These are phyloP conservation scores for Oryza longistaminata DNA, from an alignment of 176 grass and related monocot species.

Conservation along the genomic window DNA sequence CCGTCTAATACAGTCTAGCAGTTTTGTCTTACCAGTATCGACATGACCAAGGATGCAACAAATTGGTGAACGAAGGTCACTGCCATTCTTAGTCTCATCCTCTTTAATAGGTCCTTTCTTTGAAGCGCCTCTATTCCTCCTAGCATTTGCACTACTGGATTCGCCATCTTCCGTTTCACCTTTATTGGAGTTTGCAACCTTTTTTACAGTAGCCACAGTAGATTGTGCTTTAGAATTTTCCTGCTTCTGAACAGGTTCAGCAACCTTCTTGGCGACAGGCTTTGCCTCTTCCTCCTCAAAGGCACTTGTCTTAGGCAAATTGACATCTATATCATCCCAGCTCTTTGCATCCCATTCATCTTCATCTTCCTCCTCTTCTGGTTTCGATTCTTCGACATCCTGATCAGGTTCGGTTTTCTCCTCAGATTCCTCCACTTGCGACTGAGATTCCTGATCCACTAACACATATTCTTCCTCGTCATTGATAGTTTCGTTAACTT, in stretches of 20 bases:
- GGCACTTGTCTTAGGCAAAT: slow-evolving; percentile 53
- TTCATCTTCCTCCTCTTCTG: slow-evolving; percentile 73
- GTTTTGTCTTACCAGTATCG: slow-evolving; percentile 94
- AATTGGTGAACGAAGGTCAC: slow-evolving; percentile 85
- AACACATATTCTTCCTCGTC: slow-evolving; percentile 66
- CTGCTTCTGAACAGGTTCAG: slow-evolving; percentile 38
- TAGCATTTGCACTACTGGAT: slow-evolving; percentile 46
- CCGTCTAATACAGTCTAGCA: slow-evolving; percentile 81
- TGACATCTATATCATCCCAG: slow-evolving; percentile 95
- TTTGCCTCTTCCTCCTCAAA: slow-evolving; percentile 86
- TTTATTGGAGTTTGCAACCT: slow-evolving; percentile 54
- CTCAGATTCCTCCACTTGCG: slow-evolving; percentile 60
- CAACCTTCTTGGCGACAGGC: slow-evolving; percentile 40
- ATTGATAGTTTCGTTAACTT: slow-evolving; percentile 52
- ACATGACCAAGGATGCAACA: slow-evolving; percentile 98
- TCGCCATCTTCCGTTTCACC: slow-evolving; percentile 40
- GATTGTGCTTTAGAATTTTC: slow-evolving; percentile 47
- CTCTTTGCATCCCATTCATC: slow-evolving; percentile 99
- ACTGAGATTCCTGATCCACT: slow-evolving; percentile 67
- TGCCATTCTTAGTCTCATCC: slow-evolving; percentile 46
- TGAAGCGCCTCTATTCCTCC: slow-evolving; percentile 49
- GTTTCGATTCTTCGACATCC: slow-evolving; percentile 61
- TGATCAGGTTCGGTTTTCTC: slow-evolving; percentile 57
- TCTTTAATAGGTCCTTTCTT: slow-evolving; percentile 52
- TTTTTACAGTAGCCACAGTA: slow-evolving; percentile 54